These are phyloP conservation scores for Tolypocladium tropicale DNA, from an alignment of 2,329 filamentous ascomycete genomes.

Conservation along the genomic window DNA sequence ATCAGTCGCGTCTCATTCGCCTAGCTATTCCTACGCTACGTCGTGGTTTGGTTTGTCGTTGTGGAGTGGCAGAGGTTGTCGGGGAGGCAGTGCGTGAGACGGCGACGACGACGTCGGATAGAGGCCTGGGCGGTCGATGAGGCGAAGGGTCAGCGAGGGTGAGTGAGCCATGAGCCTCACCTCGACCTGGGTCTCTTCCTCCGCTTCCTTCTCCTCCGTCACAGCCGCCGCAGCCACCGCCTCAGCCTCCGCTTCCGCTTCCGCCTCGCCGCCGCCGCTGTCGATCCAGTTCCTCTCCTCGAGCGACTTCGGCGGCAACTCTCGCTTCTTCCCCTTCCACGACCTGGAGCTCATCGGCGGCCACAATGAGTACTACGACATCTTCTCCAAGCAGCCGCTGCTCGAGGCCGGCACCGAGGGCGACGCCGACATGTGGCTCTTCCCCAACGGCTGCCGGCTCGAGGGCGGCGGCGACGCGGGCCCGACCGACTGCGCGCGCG, in stretches of 20 bases:
- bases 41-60: not conserved
- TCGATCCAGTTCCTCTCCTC: conserved; percentile 15
- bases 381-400: conserved; percentile 20
- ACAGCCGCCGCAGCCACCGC: not conserved
- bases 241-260: not conserved
- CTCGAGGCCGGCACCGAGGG: conserved; percentile 22
- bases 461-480: conserved; percentile 5
- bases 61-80: not conserved
- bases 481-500: conserved; percentile 18
- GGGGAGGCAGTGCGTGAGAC: not conserved
- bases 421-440: conserved; percentile 19
- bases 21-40: not conserved
- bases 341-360: conserved; percentile 20
- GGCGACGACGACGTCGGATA: not conserved
- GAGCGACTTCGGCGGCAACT: conserved; percentile 18
- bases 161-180: not conserved
- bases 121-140: not conserved
- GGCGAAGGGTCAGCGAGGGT: not conserved
- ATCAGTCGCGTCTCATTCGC: not conserved
- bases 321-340: conserved; percentile 26
- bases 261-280: conserved; percentile 5
- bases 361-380: conserved; percentile 10
- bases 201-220: no score
- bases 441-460: conserved; percentile 20
- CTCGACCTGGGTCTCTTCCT: not conserved